phyloP scores from a whole-genome alignment of 2,329 filamentous ascomycete genomes.

The Cladosporium sp. region DNA sequence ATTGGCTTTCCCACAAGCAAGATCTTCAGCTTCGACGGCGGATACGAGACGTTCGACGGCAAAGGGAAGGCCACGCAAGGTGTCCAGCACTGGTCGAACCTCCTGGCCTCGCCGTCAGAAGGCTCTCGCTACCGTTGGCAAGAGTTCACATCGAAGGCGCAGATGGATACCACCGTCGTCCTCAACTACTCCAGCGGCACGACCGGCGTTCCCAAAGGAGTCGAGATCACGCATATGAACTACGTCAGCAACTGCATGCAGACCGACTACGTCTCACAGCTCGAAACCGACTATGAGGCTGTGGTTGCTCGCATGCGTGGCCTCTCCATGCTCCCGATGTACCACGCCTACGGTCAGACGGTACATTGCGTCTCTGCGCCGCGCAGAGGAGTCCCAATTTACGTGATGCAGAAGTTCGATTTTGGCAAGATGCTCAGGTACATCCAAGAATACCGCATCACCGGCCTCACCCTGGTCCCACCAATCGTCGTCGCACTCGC shows the following conservation, averaged over 20 bases:
- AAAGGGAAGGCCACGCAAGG: slow-evolving; percentile 38
- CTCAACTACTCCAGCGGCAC: slow-evolving; percentile 81
- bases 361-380: slow-evolving; percentile 65
- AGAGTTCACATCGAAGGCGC: slow-evolving; percentile 54
- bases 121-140: slow-evolving; percentile 66
- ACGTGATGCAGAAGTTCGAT: slow-evolving; percentile 78
- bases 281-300: slow-evolving; percentile 53
- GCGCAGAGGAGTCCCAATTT: slow-evolving; percentile 64
- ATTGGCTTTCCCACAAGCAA: slow-evolving; percentile 57
- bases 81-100: slow-evolving; percentile 64
- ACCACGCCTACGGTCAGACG: slow-evolving; percentile 61
- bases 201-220: slow-evolving; percentile 81
- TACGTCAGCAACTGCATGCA: slow-evolving; percentile 72
- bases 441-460: slow-evolving; percentile 69
- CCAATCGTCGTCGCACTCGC: slow-evolving; percentile 73
- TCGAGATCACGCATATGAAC: slow-evolving; percentile 76
- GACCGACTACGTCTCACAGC: slow-evolving; percentile 52
- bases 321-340: slow-evolving; percentile 75
- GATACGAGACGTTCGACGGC: slow-evolving; percentile 47
- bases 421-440: slow-evolving; percentile 70
- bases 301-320: slow-evolving; percentile 46
- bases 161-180: slow-evolving; percentile 59
- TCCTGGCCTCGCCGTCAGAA: slow-evolving; percentile 56
- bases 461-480: slow-evolving; percentile 67
- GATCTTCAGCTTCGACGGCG: slow-evolving; percentile 68